Percentiles rank a stretch among this genome's conserved stretches.
phyloP scores from a whole-genome alignment of 495 filamentous ascomycete species.

The Aspergillus steynii region DNA sequence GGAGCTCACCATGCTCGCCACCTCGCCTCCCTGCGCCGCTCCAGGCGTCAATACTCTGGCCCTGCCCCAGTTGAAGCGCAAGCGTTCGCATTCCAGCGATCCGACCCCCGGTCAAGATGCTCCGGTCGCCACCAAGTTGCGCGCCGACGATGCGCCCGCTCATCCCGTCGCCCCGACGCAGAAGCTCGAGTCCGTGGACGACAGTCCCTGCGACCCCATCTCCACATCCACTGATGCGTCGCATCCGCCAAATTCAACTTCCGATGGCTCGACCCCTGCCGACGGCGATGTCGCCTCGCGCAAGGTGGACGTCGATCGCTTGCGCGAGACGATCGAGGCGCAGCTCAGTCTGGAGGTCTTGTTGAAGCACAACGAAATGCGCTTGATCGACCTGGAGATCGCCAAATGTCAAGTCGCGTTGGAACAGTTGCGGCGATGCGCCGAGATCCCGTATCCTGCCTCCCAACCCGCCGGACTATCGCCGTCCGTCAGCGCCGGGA shows the following conservation, averaged over 20 bases:
- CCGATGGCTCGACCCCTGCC: constrained; percentile 13
- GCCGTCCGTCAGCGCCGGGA: constrained; percentile 66
- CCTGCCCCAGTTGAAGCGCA: constrained; percentile 55
- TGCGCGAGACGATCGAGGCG: constrained; percentile 74
- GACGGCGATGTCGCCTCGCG: constrained; percentile 21
- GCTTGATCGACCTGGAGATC: constrained; percentile 92
- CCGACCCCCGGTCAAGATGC: constrained; percentile 27
- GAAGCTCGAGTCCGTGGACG: constrained; percentile 14
- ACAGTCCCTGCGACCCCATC: constrained; percentile 5
- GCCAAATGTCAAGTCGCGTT: constrained; percentile 94
- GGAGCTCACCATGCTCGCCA: constrained; percentile 46
- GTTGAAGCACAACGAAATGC: constrained; percentile 90
- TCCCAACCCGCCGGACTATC: constrained; percentile 60
- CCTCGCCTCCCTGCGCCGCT: constrained; percentile 32
- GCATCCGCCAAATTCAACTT: background rate
- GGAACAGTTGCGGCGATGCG: constrained; percentile 90
- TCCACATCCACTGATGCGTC: constrained; percentile 10
- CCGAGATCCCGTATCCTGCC: constrained; percentile 83
- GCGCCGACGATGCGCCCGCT: constrained; percentile 26
- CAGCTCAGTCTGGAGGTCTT: constrained; percentile 91
- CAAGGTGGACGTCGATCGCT: constrained; percentile 35
- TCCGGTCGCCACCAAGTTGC: constrained; percentile 35
- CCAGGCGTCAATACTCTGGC: constrained; percentile 43
- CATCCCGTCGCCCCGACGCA: constrained; percentile 12
- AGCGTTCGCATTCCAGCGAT: constrained; percentile 45